Percentiles rank a stretch among this genome's conserved stretches.
Evolutionary conservation across 257 asterid genomes (phyloP).

Genomic region (Paulownia fortunei): DNA sequence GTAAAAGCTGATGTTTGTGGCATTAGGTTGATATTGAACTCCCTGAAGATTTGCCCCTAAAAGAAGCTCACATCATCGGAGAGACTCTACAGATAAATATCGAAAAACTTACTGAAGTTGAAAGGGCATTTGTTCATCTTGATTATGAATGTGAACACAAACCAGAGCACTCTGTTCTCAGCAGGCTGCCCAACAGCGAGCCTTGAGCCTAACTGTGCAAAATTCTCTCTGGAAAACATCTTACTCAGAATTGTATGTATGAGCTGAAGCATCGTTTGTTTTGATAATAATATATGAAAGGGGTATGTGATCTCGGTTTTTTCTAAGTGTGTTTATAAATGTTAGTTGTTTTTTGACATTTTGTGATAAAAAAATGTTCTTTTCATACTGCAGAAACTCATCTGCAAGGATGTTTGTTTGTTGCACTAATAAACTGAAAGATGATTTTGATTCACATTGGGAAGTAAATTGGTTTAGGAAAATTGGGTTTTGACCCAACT

Average conservation of each 20-base stretch:
- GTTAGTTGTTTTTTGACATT: neutral
- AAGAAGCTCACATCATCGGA: slow-evolving; percentile 86
- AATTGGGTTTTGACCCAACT: too few relatives aligned
- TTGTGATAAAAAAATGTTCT: neutral
- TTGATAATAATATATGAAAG: neutral
- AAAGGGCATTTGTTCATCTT: slow-evolving; percentile 89
- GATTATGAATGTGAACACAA: slow-evolving; percentile 88
- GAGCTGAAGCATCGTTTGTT: neutral
- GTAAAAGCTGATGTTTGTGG: slow-evolving; percentile 3
- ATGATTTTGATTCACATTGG: too few relatives aligned
- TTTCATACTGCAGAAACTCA: neutral
- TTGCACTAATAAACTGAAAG: too few relatives aligned
- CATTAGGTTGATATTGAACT: slow-evolving; percentile 88
- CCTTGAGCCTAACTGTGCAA: slow-evolving; percentile 44
- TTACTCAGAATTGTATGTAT: slow-evolving; percentile 5
- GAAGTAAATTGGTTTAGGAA: too few relatives aligned
- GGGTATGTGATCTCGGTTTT: neutral
- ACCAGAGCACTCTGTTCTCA: slow-evolving; percentile 84
- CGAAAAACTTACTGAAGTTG: slow-evolving; percentile 89
- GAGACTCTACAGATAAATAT: slow-evolving; percentile 79
- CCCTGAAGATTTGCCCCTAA: slow-evolving; percentile 81
- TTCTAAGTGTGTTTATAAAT: neutral
- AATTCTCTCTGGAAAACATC: neutral
- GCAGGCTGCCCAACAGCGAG: slow-evolving; percentile 74
- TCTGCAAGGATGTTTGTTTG: too few relatives aligned